Evolutionary conservation across 2,329 filamentous ascomycete species (phyloP), one percentile per base, ranked within the genome.

Genomic region (Zopfia rhizophila): DNA sequence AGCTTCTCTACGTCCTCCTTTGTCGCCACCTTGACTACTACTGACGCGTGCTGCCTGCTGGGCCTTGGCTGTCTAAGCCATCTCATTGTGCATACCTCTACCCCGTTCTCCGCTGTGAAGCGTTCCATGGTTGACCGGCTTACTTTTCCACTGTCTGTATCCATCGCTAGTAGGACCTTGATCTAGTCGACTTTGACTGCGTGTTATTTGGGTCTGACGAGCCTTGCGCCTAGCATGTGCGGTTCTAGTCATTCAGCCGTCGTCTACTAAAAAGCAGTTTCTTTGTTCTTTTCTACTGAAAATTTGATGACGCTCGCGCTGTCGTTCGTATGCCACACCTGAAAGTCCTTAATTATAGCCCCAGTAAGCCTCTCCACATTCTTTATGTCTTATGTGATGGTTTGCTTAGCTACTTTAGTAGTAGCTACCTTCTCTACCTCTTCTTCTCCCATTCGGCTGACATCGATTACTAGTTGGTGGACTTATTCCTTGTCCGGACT

Each of bases 291-390:
- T 30, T 52, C 49, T 11, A 52, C 40, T 13, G 24, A 38, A 38
- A 51, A 51, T 40, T 55, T 51, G 33, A 55, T 55, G 18, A 52
- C 44, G 39, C 43, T 55, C n/a, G 44, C 30, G 27, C 27, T 35
- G 13, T 51, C 24, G 38, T 52, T 38, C 29, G 29, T 21, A 29
- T 39, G 21, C 48, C 39, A 48, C 22, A 52, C 44, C 2, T 24
- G 36, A 21, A 52, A 46, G 24, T 22, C 32, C 42, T 53, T 50
- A 23, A 53, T 22, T 12, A 23, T 23, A 8, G 41, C 35, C 27
- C 42, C 41, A 19, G 22, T 33, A 25, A 53, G 45, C 22, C 41
- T 12, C 21, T 53, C 38, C 8, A 50, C 41, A 23, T 46, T 30
- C 19, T 38, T 38, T 22, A 48, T 45, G 23, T 45, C 38, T 16